Evolutionary conservation across 306 rosid species (phyloP).

Genomic region (Benincasa hispida): DNA sequence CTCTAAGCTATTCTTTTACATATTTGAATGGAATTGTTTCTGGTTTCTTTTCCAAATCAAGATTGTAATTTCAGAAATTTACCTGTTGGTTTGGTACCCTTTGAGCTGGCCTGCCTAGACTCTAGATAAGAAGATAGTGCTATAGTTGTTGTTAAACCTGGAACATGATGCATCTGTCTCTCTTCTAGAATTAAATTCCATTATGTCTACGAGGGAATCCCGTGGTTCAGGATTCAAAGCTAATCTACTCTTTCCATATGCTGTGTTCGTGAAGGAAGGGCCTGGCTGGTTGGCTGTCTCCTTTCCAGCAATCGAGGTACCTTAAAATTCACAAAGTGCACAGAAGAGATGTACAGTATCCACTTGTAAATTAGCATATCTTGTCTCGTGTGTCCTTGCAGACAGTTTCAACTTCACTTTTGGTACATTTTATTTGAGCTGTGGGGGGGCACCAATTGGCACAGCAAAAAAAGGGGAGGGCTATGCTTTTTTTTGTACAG

Average conservation of each 20-base stretch:
- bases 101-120: background rate
- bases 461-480: background rate
- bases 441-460: background rate
- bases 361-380: slow-evolving; percentile 15
- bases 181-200: background rate
- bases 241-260: background rate
- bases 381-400: slow-evolving; percentile 12
- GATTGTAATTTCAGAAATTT: background rate
- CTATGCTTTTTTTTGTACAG: background rate
- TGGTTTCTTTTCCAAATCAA: background rate
- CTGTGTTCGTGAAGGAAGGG: slow-evolving; percentile 4
- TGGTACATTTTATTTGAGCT: background rate
- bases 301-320: slow-evolving; percentile 17
- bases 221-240: background rate
- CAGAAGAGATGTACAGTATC: background rate
- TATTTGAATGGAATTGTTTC: background rate
- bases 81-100: background rate
- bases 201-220: background rate
- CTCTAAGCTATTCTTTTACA: background rate
- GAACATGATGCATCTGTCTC: background rate
- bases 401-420: slow-evolving; percentile 11
- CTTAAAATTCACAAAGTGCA: slow-evolving; percentile 10
- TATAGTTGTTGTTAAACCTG: background rate
- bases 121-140: background rate
- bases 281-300: slow-evolving; percentile 5